Conservation (phyloP, 352 stramenopile genomes). For the Phytophthora meadii region DNA sequence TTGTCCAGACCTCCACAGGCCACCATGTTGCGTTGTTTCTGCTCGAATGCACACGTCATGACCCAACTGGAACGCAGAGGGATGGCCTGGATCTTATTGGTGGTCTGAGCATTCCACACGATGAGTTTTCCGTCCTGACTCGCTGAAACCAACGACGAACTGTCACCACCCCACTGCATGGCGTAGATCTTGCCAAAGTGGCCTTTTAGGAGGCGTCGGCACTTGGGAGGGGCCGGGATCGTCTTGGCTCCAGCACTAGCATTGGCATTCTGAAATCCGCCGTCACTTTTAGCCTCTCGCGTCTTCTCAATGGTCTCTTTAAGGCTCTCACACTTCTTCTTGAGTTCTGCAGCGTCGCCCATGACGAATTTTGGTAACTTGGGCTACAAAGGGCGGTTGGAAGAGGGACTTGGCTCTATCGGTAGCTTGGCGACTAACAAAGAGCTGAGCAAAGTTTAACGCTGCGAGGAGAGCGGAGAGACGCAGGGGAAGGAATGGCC, state of each 20-base stretch:
- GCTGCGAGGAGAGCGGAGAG: not conserved
- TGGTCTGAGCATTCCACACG: constrained; percentile 98
- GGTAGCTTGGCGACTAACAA: constrained; percentile 4
- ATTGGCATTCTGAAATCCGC: constrained; percentile 77
- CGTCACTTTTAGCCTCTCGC: constrained; percentile 77
- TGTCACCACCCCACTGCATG: constrained; percentile 98
- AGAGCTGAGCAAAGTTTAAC: constrained; percentile 9
- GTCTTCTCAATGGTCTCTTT: constrained; percentile 91
- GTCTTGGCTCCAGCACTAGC: constrained; percentile 68
- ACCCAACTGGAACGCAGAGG: constrained; percentile 98
- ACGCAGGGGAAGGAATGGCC: constrained; percentile 9
- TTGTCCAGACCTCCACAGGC: constrained; percentile 99
- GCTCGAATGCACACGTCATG: constrained; percentile 99
- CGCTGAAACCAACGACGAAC: constrained; percentile 90
- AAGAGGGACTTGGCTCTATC: not conserved
- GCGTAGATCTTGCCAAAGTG: constrained; percentile 99
- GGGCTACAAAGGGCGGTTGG: constrained; percentile 11
- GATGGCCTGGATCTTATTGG: constrained; percentile 98
- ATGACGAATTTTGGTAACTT: constrained; percentile 37
- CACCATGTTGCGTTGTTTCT: constrained; percentile 96
- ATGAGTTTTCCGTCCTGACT: constrained; percentile 99
- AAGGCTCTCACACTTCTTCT: constrained; percentile 89
- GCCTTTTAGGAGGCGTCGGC: constrained; percentile 95
- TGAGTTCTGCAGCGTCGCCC: constrained; percentile 78
- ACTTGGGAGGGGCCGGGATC: constrained; percentile 90